Evolutionary conservation across 2,329 filamentous ascomycete species (phyloP).

Genomic region (Rugonectria rugulosa): DNA sequence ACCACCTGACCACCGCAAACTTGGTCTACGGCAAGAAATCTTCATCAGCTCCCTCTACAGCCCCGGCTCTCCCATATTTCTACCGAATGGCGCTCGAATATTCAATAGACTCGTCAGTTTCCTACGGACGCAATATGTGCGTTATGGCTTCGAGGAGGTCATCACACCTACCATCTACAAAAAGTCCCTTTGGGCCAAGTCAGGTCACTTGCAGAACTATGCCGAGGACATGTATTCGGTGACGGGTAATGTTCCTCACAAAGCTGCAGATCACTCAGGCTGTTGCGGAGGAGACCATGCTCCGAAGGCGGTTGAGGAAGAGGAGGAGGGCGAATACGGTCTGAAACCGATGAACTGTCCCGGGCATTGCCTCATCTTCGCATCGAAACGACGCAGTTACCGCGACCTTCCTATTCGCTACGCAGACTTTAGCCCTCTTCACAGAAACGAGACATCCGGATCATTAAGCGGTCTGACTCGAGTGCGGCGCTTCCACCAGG

Average conservation of each 20-base stretch:
- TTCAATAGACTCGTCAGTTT: slow-evolving; percentile 87
- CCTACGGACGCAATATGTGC: slow-evolving; percentile 81
- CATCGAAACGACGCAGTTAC: slow-evolving; percentile 75
- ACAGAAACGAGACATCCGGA: slow-evolving; percentile 85
- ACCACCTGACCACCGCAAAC: slow-evolving; percentile 64
- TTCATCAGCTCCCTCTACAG: slow-evolving; percentile 83
- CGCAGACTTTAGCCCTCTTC: slow-evolving; percentile 87
- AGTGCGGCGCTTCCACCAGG: slow-evolving; percentile 87
- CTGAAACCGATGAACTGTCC: slow-evolving; percentile 95
- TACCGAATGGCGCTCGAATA: slow-evolving; percentile 81
- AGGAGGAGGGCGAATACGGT: slow-evolving; percentile 76
- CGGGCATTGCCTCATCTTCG: slow-evolving; percentile 86
- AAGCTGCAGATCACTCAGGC: slow-evolving; percentile 18
- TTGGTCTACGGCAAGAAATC: slow-evolving; percentile 73
- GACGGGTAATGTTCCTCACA: slow-evolving; percentile 54
- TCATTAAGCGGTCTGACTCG: slow-evolving; percentile 83
- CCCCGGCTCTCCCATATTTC: slow-evolving; percentile 84
- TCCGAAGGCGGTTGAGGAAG: slow-evolving; percentile 49
- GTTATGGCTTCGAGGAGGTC: slow-evolving; percentile 88
- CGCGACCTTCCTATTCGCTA: slow-evolving; percentile 83
- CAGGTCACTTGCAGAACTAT: slow-evolving; percentile 89
- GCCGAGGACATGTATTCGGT: slow-evolving; percentile 93
- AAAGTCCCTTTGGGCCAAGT: slow-evolving; percentile 83
- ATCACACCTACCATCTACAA: slow-evolving; percentile 93
- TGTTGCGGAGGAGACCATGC: slow-evolving; percentile 45